phyloP scores from a whole-genome alignment of 2,329 filamentous ascomycete genomes.

The Fusarium virguliforme region DNA sequence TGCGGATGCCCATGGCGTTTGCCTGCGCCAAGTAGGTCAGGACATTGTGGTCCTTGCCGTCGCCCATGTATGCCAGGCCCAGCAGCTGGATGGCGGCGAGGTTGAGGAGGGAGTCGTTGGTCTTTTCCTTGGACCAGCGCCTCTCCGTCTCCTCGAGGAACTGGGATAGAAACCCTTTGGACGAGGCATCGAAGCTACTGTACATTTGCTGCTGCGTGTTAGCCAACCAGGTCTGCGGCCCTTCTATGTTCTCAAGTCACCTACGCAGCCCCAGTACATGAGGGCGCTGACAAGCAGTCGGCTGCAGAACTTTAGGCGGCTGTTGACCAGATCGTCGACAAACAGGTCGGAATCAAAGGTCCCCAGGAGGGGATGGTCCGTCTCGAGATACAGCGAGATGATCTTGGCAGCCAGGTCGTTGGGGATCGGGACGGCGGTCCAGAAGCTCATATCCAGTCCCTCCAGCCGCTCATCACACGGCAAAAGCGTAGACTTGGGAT shows the following conservation, averaged over 20 bases:
- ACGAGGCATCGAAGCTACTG: slow-evolving; percentile 7
- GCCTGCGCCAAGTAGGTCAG: slow-evolving; percentile 53
- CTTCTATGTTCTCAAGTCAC: background rate
- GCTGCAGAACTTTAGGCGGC: slow-evolving; percentile 20
- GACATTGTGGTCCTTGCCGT: slow-evolving; percentile 56
- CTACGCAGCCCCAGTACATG: slow-evolving; percentile 39
- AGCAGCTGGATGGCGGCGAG: slow-evolving; percentile 55
- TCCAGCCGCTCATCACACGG: slow-evolving; percentile 51
- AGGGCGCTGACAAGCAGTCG: slow-evolving; percentile 22
- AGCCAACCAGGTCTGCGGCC: background rate
- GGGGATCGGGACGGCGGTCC: slow-evolving; percentile 55
- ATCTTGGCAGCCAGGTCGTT: slow-evolving; percentile 52
- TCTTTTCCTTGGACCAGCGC: slow-evolving; percentile 24
- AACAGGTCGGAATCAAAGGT: slow-evolving; percentile 57
- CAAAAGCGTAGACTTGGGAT: background rate
- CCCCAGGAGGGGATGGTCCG: slow-evolving; percentile 59
- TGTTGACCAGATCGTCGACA: slow-evolving; percentile 54
- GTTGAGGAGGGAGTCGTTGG: slow-evolving; percentile 40
- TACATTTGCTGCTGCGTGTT: slow-evolving; percentile 37
- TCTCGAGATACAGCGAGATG: slow-evolving; percentile 58
- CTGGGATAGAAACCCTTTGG: slow-evolving; percentile 9
- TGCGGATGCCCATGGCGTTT: slow-evolving; percentile 50
- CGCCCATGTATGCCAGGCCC: slow-evolving; percentile 55
- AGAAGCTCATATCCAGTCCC: slow-evolving; percentile 51
- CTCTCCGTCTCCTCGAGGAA: slow-evolving; percentile 31